A percentile compares a stretch with the other conserved stretches of the same genome.
phyloP scores from a whole-genome alignment of 106 monocot genomes.

The Agapanthus africanus region DNA sequence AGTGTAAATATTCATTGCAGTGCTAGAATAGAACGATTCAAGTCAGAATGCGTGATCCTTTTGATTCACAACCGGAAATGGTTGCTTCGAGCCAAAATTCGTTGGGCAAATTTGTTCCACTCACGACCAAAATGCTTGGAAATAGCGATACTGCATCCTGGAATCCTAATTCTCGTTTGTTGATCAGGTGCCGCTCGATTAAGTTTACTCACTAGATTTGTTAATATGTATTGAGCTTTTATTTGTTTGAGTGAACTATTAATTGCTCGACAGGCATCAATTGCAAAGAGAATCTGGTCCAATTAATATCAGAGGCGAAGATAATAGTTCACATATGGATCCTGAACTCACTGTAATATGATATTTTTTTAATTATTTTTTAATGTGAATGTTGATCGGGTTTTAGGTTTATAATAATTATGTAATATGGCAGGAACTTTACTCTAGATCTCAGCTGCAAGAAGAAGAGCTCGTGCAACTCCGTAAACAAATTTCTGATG shows the following conservation, averaged over 20 bases:
- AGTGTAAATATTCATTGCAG: neutral
- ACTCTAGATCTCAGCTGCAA: slow-evolving; percentile 39
- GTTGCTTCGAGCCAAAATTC: slow-evolving; percentile 13
- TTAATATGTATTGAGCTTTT: neutral
- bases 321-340: slow-evolving; percentile 30
- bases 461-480: slow-evolving; percentile 74
- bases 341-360: slow-evolving; percentile 57
- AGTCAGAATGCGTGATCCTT: slow-evolving; percentile 29
- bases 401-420: neutral
- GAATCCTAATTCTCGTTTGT: slow-evolving; percentile 21
- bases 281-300: slow-evolving; percentile 19
- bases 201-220: neutral
- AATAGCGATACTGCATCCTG: slow-evolving; percentile 29
- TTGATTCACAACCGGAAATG: slow-evolving; percentile 15
- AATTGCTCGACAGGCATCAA: slow-evolving; percentile 30
- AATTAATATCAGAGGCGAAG: slow-evolving; percentile 20
- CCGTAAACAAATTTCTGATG: slow-evolving; percentile 60
- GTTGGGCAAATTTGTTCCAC: slow-evolving; percentile 12
- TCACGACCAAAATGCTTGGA: slow-evolving; percentile 7
- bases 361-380: neutral
- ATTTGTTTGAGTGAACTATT: neutral
- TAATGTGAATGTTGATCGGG: neutral
- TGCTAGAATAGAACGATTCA: neutral
- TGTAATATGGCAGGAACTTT: slow-evolving; percentile 32
- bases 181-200: slow-evolving; percentile 22